Base-by-base conservation (phyloP, 179 eudicot genomes). In the Amaranthus tricolor region DNA sequence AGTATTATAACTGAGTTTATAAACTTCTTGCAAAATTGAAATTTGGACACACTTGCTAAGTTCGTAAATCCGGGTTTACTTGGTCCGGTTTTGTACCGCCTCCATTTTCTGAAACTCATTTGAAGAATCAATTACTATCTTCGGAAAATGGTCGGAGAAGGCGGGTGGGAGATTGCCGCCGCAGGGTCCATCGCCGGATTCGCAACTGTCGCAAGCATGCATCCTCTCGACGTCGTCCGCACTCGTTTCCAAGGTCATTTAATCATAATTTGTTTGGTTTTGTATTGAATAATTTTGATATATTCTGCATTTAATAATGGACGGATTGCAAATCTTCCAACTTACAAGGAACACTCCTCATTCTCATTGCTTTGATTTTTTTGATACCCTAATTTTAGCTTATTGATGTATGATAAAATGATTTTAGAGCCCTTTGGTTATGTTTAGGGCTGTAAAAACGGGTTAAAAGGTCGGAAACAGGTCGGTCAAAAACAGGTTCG, bases 161-260 rank as follows among this genome's bases (percentile, higher is more conserved):
- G 97, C 94, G 90, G 89, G 49, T 92, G 93, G 99, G 93, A 95
- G 84, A 95, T 93, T 85, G 98, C 97, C 76, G 71, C 80, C 73
- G 96, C 98, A 71, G 98, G 97, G 7, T 71, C 97, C 74, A 50
- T 76, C 49, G 97, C 99, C 13, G 99, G 99, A 1, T 83, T 93
- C 76, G 89, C 97, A 65, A 89, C 99, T 66, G 95, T 88, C 14
- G 83, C 91, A 56, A 86, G 85, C 80, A 80, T 91, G 75, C 97
- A 95, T 55, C 99, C 99, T 51, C 97, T 94, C 73, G 99, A 95
- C 82, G 97, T 95, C 56, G 92, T 95, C 73, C 99, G 99, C 45
- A 95, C 97, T 43, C 85, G 99, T 75, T 95, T 95, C 74, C 93
- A 93, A 88, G 99, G 98, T 92, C 15, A 7, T 6, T 70, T 58